These are phyloP conservation scores for Aurinia saxatilis DNA, from an alignment of 345 rosid species.

Conservation along the genomic window DNA sequence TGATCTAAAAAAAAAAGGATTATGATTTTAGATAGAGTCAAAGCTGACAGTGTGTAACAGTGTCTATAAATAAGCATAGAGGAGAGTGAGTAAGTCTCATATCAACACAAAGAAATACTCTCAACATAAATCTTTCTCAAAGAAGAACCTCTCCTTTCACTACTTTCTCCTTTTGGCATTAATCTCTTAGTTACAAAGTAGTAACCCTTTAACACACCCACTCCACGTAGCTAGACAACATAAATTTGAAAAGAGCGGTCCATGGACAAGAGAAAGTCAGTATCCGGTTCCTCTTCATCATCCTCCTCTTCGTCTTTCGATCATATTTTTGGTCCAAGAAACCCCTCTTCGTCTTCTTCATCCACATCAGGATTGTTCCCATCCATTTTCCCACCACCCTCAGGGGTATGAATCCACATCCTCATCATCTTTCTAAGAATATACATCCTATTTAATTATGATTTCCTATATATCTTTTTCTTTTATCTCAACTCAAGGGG, in stretches of 20 bases:
- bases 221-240: not conserved
- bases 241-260: constrained; percentile 9
- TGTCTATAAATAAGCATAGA: constrained; percentile 23
- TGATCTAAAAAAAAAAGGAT: not conserved
- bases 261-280: constrained; percentile 32
- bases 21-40: not conserved
- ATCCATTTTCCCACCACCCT: constrained; percentile 29
- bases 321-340: constrained; percentile 33
- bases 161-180: not conserved
- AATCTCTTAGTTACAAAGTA: constrained; percentile 13
- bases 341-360: constrained; percentile 24
- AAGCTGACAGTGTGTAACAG: not conserved
- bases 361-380: constrained; percentile 26
- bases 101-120: constrained; percentile 3
- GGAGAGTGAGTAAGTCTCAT: constrained; percentile 7
- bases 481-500: constrained; percentile 20
- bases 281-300: constrained; percentile 22
- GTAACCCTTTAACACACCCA: constrained; percentile 3
- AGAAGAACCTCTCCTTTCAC: not conserved
- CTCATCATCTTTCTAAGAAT: not conserved
- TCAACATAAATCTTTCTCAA: not conserved
- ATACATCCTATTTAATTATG: not conserved
- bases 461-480: not conserved
- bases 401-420: constrained; percentile 12
- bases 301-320: constrained; percentile 23